phyloP scores from a whole-genome alignment of 345 rosid species.

The Viola odorata region DNA sequence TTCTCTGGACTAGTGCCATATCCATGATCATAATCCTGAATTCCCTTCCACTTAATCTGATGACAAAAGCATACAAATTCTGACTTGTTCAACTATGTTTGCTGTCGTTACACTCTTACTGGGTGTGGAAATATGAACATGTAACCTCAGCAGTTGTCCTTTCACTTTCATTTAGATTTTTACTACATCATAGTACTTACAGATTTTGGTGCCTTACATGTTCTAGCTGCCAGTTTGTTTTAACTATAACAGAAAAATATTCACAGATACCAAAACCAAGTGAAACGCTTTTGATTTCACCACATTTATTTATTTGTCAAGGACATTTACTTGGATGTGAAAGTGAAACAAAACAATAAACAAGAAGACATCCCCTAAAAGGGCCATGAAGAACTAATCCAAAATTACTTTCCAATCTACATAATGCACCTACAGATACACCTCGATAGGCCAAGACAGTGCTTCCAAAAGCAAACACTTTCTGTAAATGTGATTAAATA shows the following conservation, averaged over 20 bases:
- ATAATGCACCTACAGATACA: not conserved
- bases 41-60: not conserved
- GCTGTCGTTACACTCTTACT: not conserved
- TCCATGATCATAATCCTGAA: not conserved
- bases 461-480: not conserved
- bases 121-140: not conserved
- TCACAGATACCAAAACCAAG: too few species aligned
- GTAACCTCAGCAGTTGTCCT: too few species aligned
- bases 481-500: not conserved
- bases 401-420: too few species aligned
- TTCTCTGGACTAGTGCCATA: not conserved
- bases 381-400: too few species aligned
- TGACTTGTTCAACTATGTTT: not conserved
- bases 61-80: not conserved
- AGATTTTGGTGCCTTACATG: too few species aligned
- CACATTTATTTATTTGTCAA: too few species aligned
- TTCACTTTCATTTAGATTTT: too few species aligned
- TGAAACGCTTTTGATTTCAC: too few species aligned
- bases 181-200: too few species aligned
- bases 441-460: not conserved
- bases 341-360: not conserved
- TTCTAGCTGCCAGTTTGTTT: too few species aligned
- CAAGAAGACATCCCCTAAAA: not conserved
- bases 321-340: too few species aligned
- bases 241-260: too few species aligned